These are phyloP conservation scores for Monilinia fructicola DNA, from an alignment of 2,329 filamentous ascomycete genomes.

Conservation along the genomic window DNA sequence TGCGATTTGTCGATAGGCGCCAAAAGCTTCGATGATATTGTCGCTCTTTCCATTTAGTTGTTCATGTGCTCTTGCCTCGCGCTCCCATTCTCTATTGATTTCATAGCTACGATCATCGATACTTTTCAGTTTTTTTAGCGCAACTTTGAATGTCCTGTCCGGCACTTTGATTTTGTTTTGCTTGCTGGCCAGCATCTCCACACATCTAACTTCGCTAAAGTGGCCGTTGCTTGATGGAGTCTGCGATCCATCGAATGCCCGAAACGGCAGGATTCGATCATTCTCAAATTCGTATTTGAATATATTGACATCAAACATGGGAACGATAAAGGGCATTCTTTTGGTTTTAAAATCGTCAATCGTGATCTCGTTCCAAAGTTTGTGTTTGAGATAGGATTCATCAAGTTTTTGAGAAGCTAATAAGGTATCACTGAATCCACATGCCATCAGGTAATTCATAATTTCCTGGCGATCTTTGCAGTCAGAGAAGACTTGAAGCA, in stretches of 20 bases:
- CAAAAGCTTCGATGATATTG: constrained; percentile 15
- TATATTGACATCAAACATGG: not conserved
- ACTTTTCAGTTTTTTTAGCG: constrained; percentile 8
- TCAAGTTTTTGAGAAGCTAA: not conserved
- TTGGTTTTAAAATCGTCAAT: not conserved
- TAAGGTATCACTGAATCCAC: not conserved
- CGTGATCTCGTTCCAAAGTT: not conserved
- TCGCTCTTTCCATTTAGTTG: not conserved
- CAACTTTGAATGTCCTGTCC: not conserved
- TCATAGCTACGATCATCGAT: not conserved
- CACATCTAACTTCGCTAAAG: constrained; percentile 11
- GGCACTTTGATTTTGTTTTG: not conserved
- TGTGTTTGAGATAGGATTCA: not conserved
- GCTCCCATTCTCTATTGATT: constrained; percentile 8
- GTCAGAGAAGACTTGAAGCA: not conserved
- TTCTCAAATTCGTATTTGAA: constrained; percentile 11
- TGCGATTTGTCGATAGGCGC: not conserved
- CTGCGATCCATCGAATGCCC: not conserved
- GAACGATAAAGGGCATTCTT: not conserved
- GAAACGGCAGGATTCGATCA: constrained; percentile 2
- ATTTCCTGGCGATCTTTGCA: not conserved
- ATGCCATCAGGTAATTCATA: not conserved
- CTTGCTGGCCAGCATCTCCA: constrained; percentile 3
- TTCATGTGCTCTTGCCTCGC: constrained; percentile 13
- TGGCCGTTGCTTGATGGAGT: not conserved